These are phyloP conservation scores for Neoboletus brunneissimus DNA, from an alignment of 768 basidiomycete genomes.

Conservation along the genomic window DNA sequence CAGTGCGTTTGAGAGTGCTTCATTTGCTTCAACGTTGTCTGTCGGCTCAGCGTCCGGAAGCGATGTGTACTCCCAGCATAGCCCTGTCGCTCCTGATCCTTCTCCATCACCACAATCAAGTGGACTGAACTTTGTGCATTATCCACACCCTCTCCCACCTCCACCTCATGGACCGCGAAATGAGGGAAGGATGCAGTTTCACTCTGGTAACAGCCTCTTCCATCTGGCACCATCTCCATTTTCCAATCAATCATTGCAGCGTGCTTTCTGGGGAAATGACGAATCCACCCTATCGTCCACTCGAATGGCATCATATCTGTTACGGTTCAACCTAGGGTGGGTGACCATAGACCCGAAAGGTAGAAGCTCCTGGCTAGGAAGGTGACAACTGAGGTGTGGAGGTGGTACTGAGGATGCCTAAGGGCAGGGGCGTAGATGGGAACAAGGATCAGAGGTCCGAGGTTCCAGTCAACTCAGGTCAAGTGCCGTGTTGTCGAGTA, in stretches of 20 bases:
- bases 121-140: constrained; percentile 57
- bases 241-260: constrained; percentile 27
- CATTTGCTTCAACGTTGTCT: constrained; percentile 46
- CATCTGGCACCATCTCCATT: constrained; percentile 46
- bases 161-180: constrained; percentile 34
- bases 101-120: constrained; percentile 71
- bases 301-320: constrained; percentile 31
- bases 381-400: no score
- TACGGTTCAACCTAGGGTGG: no score
- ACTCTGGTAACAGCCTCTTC: constrained; percentile 21
- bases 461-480: no score
- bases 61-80: constrained; percentile 51
- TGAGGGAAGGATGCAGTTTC: constrained; percentile 30
- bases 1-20: constrained; percentile 45
- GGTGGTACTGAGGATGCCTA: no score
- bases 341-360: no score
- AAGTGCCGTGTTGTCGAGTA: no score
- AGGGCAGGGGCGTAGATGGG: no score
- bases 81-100: constrained; percentile 41
- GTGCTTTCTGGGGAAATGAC: constrained; percentile 38
- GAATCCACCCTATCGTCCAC: constrained; percentile 38
- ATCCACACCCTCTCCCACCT: constrained; percentile 39
- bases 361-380: no score
- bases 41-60: constrained; percentile 56
- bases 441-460: no score